Percentiles rank a stretch among this genome's conserved stretches.
These are phyloP conservation scores for Pleurotus cornucopiae DNA, from an alignment of 768 basidiomycete genomes.

Conservation along the genomic window DNA sequence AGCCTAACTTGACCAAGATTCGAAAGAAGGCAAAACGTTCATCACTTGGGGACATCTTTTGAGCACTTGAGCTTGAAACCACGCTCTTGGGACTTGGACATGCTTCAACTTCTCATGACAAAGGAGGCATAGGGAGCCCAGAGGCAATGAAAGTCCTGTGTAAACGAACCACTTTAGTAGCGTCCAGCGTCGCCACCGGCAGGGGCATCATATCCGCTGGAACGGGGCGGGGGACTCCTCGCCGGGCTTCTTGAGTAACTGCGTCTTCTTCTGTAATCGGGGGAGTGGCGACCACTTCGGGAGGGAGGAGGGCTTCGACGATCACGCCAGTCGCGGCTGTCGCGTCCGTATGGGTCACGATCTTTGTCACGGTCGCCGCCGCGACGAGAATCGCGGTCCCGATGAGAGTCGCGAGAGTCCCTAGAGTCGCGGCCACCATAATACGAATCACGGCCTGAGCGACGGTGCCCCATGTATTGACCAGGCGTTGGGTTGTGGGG, in stretches of 20 bases:
- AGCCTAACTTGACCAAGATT: conserved; percentile 37
- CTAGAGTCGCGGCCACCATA: conserved; percentile 27
- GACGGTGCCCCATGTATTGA: conserved; percentile 94
- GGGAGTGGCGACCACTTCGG: conserved; percentile 66
- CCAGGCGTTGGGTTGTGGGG: conserved; percentile 97
- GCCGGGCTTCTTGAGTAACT: conserved; percentile 82
- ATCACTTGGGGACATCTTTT: conserved; percentile 27
- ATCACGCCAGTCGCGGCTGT: conserved; percentile 75
- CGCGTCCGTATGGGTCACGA: conserved; percentile 64
- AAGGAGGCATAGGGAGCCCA: conserved; percentile 7
- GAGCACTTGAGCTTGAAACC: conserved; percentile 39
- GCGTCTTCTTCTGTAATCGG: conserved; percentile 69
- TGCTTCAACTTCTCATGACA: conserved; percentile 9
- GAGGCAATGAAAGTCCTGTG: conserved; percentile 5
- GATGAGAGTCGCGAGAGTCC: conserved; percentile 34
- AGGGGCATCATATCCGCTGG: conserved; percentile 21
- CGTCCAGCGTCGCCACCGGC: conserved; percentile 30
- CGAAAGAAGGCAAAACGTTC: conserved; percentile 40
- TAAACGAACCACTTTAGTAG: conserved; percentile 22
- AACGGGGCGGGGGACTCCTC: conserved; percentile 55
- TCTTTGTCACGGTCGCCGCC: conserved; percentile 52
- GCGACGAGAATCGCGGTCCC: conserved; percentile 43
- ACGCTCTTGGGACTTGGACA: conserved; percentile 26
- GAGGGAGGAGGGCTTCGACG: conserved; percentile 70
- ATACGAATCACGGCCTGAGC: conserved; percentile 37